Conservation (phyloP, 148 eudicot species). For the Rheum nobile region DNA sequence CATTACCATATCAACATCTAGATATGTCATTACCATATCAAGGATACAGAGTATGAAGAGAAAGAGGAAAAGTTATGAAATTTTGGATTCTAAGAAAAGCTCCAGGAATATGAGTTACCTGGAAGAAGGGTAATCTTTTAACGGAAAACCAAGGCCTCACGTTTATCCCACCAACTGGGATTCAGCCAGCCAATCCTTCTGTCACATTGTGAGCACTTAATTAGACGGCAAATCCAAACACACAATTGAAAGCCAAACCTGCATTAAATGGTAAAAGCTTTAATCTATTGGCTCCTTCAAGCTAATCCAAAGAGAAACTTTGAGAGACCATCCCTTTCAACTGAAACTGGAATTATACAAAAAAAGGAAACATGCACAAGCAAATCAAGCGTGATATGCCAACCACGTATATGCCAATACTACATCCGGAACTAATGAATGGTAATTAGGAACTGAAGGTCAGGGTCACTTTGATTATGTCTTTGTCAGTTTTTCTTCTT, state of each 20-base stretch:
- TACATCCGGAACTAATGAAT: background rate
- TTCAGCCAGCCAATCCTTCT: conserved; percentile 1
- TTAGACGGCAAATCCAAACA: conserved; percentile 1
- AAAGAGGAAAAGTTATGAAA: background rate
- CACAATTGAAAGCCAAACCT: background rate
- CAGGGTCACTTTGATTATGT: background rate
- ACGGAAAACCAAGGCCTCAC: conserved; percentile 3
- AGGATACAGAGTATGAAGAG: background rate
- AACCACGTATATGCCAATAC: background rate
- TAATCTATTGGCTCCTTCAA: background rate
- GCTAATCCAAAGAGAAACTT: background rate
- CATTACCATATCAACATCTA: background rate
- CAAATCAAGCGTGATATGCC: background rate
- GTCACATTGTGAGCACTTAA: conserved; percentile 3
- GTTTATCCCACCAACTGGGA: background rate
- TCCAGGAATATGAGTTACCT: background rate
- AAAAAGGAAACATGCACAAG: background rate
- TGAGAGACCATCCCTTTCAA: background rate
- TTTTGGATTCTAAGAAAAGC: conserved; percentile 2
- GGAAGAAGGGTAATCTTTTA: conserved; percentile 4
- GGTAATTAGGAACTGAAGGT: background rate
- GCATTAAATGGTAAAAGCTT: background rate
- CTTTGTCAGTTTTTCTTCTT: background rate
- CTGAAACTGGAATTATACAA: background rate
- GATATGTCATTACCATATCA: background rate